Percentiles rank a stretch among this genome's conserved stretches.
Evolutionary conservation across 2,329 filamentous ascomycete species (phyloP).

Genomic region (Pseudogymnoascus sp.): DNA sequence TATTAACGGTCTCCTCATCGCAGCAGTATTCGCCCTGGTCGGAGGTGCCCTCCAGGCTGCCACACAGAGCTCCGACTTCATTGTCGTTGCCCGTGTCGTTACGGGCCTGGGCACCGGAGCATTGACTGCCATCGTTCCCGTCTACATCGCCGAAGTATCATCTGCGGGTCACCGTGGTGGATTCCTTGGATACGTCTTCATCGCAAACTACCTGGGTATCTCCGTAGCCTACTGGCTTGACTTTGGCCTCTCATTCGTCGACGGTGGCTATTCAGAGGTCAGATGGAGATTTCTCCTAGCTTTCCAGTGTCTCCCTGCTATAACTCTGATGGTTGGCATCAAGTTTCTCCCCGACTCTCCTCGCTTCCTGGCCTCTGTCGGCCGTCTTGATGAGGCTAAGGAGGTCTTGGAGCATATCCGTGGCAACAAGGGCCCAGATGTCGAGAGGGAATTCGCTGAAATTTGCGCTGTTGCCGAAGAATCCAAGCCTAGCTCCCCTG

Average conservation of each 20-base stretch:
- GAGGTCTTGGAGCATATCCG: slow-evolving; percentile 18
- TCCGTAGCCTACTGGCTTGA: slow-evolving; percentile 30
- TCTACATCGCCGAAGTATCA: slow-evolving; percentile 27
- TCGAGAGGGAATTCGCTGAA: slow-evolving; percentile 30
- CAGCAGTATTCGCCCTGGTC: slow-evolving; percentile 31
- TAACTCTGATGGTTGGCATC: slow-evolving; percentile 36
- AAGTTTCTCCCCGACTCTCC: slow-evolving; percentile 42
- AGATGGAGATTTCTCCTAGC: slow-evolving; percentile 30
- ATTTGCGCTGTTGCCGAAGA: slow-evolving; percentile 32
- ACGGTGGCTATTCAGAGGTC: slow-evolving; percentile 19
- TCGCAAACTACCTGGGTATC: slow-evolving; percentile 29
- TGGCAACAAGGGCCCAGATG: slow-evolving; percentile 13
- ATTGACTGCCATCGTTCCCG: slow-evolving; percentile 28
- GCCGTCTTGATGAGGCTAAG: slow-evolving; percentile 16
- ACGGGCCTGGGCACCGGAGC: slow-evolving; percentile 31
- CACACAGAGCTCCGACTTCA: slow-evolving; percentile 27
- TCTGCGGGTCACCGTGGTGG: slow-evolving; percentile 27
- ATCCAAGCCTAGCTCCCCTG: slow-evolving; percentile 32
- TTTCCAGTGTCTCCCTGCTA: slow-evolving; percentile 35
- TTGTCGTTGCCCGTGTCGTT: slow-evolving; percentile 29
- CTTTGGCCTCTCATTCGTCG: slow-evolving; percentile 36
- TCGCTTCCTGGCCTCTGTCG: slow-evolving; percentile 18
- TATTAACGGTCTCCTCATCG: slow-evolving; percentile 44
- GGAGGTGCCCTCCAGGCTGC: slow-evolving; percentile 26
- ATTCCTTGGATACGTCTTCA: slow-evolving; percentile 28